A percentile compares a stretch with the other conserved stretches of the same genome.
Evolutionary conservation across 345 rosid genomes (phyloP).

Genomic region (Xanthoceras sorbifolium): DNA sequence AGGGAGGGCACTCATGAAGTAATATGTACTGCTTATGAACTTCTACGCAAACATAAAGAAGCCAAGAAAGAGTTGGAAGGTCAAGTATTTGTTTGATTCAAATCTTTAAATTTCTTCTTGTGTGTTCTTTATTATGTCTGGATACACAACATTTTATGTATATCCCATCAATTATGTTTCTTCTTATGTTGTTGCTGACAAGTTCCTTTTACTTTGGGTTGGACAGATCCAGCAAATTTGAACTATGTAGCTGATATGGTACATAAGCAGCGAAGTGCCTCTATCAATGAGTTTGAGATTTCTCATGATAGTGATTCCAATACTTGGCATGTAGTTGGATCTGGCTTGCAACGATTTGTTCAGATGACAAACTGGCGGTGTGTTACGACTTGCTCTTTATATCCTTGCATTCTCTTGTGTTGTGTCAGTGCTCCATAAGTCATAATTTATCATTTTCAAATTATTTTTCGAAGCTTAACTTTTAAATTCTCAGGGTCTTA

Average conservation of each 20-base stretch:
- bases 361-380: slow-evolving; percentile 99
- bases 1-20: slow-evolving; percentile 81
- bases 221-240: slow-evolving; percentile 42
- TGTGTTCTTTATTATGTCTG: slow-evolving; percentile 4
- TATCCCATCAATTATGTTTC: neutral
- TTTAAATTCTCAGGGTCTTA: neutral
- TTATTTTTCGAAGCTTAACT: neutral
- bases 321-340: slow-evolving; percentile 78
- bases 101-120: neutral
- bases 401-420: neutral
- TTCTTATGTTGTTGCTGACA: slow-evolving; percentile 17
- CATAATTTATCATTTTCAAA: neutral
- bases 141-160: neutral
- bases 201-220: slow-evolving; percentile 31
- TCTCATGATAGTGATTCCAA: slow-evolving; percentile 53
- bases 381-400: slow-evolving; percentile 6
- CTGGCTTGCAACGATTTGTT: slow-evolving; percentile 86
- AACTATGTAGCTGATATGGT: slow-evolving; percentile 84
- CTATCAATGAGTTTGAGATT: slow-evolving; percentile 81
- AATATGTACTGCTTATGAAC: slow-evolving; percentile 63
- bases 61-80: slow-evolving; percentile 59
- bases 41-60: slow-evolving; percentile 55
- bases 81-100: slow-evolving; percentile 23
- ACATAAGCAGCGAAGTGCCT: slow-evolving; percentile 59
- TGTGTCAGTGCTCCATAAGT: neutral